Base-by-base conservation (phyloP, 768 basidiomycete genomes). In the Leucosporidium creatinivorum region DNA sequence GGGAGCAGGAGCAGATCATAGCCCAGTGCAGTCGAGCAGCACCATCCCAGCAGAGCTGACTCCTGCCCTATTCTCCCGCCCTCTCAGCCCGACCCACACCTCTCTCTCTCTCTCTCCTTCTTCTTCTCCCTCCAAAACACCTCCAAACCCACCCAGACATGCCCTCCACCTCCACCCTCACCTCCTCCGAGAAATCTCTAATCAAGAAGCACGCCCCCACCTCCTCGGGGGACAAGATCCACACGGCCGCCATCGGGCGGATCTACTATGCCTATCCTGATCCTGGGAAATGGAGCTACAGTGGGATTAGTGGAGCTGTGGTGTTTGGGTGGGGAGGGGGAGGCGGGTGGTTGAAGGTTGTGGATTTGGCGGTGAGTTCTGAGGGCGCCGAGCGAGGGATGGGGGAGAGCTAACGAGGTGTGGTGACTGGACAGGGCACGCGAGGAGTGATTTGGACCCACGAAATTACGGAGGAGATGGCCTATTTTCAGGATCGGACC, bases 391-490 rank as follows among this genome's bases (percentile, higher is more conserved):
- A 48, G 19, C 15, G n/a, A 57, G 26, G 31, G 18, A 39, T 17
- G 28, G 9, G 12, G n/a, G 21, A 25, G 60, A 26, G 25, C 17
- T 44, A 39, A 58, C 9, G n/a, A 5, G n/a, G 57, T 3, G 15
- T 39, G 18, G 30, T n/a, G 18, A 56, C 21, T 28, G 13, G 33
- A 23, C 79, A 82, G 71, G 89, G 91, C 25, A 90, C 89, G 5
- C 80, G 91, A 62, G 92, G 91, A 7, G 84, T 93, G 26, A 85
- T 92, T 52, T 99, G 94, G 94, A 86, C 91, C 66, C 90, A 96
- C 72, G 92, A 94, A 77, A 79, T 97, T 7, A 94, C 92, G 73
- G 82, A 87, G 30, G 86, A 85, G 39, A 84, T 94, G 70, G 85
- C 89, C 65, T 91, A 91, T 76, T 80, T 84, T 75, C 83, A 88